These are phyloP conservation scores for Acacia crassicarpa DNA, from an alignment of 306 rosid species.

Conservation along the genomic window DNA sequence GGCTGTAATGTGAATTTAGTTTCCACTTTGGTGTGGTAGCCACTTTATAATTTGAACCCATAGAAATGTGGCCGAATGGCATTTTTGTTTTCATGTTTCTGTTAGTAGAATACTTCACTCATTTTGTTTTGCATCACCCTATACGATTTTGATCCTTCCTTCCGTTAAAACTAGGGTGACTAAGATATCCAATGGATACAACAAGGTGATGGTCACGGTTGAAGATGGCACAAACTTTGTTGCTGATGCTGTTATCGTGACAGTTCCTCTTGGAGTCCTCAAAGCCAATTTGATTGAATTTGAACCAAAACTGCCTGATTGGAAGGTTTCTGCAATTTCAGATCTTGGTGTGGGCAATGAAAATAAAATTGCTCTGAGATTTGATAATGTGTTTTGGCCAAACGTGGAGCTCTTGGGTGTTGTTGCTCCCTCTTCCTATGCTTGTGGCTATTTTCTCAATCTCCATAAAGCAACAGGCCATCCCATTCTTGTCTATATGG, in stretches of 20 bases:
- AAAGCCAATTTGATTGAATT: conserved; percentile 73
- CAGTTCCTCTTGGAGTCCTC: conserved; percentile 71
- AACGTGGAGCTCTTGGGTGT: conserved; percentile 67
- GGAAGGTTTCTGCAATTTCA: conserved; percentile 70
- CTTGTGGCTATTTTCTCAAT: conserved; percentile 78
- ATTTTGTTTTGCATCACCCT: background rate
- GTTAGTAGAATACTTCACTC: background rate
- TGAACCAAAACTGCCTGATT: conserved; percentile 65
- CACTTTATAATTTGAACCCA: background rate
- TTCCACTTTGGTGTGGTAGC: background rate
- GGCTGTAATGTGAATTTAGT: background rate
- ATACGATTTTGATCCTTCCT: conserved; percentile 25
- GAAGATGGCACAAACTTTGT: conserved; percentile 60
- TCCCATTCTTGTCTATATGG: conserved; percentile 79
- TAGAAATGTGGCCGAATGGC: background rate
- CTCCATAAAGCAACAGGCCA: conserved; percentile 81
- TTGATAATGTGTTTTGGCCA: conserved; percentile 72
- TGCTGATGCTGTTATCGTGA: conserved; percentile 53
- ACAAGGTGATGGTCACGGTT: conserved; percentile 60
- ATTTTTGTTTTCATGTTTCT: background rate
- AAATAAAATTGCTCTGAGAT: conserved; percentile 68
- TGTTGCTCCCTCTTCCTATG: conserved; percentile 67
- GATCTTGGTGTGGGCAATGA: conserved; percentile 85
- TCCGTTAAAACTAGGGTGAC: conserved; percentile 43
- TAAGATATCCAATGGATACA: conserved; percentile 52